These are phyloP conservation scores for Bipolaris bicolor DNA, from an alignment of 2,329 filamentous ascomycete genomes.

Conservation along the genomic window DNA sequence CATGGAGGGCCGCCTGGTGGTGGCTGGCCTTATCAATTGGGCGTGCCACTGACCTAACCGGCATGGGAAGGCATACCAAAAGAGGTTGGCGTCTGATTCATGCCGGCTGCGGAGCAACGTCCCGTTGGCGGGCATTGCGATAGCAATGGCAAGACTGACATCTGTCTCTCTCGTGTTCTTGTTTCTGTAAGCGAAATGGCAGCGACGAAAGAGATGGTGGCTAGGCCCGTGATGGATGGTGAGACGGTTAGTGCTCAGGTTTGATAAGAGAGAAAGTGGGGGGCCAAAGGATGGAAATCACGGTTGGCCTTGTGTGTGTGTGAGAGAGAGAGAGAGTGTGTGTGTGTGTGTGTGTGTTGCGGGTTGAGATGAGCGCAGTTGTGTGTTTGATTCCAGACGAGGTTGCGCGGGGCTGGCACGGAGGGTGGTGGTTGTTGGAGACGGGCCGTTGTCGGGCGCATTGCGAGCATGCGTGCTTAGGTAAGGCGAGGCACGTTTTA, in stretches of 20 bases:
- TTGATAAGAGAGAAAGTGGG: constrained; percentile 8
- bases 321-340: too few relatives aligned
- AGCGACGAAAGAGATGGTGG: not conserved
- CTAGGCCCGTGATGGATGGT: not conserved
- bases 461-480: not conserved
- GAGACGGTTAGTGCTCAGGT: not conserved
- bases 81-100: not conserved
- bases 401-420: constrained; percentile 3
- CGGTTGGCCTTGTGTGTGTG: not conserved
- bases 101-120: constrained; percentile 7
- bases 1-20: constrained; percentile 4
- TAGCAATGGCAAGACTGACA: not conserved
- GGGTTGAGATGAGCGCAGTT: constrained; percentile 13
- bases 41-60: constrained; percentile 15
- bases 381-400: constrained; percentile 18
- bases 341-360: too few relatives aligned
- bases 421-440: not conserved
- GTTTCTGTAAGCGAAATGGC: constrained; percentile 3
- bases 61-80: constrained; percentile 20
- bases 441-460: constrained; percentile 8
- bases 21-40: constrained; percentile 20
- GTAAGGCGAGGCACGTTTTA: not conserved
- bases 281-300: constrained; percentile 15
- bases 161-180: not conserved
- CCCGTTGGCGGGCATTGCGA: not conserved